phyloP scores from a whole-genome alignment of 371 early-diverging fungal genomes.

The Choanephora cucurbitarum region DNA sequence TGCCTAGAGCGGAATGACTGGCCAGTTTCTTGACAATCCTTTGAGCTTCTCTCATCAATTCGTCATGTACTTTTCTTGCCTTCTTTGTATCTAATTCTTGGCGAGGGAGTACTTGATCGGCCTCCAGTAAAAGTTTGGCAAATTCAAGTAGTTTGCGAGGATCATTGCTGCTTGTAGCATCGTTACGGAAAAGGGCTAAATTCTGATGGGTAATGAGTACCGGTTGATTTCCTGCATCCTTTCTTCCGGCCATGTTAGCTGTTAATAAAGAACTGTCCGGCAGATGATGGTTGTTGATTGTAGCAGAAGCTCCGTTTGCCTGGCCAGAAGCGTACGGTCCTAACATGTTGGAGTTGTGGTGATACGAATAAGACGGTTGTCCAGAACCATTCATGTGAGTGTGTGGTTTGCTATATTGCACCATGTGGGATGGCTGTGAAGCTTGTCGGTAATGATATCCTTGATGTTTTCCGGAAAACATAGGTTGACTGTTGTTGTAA shows the following conservation, averaged over 20 bases:
- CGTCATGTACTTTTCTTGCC: constrained; percentile 70
- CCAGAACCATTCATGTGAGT: no score
- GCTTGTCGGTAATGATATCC: no score
- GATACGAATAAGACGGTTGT: no score
- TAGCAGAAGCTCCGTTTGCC: no score
- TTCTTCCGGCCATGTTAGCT: constrained; percentile 33
- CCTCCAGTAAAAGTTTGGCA: constrained; percentile 75
- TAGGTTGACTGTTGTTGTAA: constrained; percentile 1
- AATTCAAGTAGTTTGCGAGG: constrained; percentile 79
- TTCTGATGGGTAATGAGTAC: constrained; percentile 62
- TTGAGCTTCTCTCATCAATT: constrained; percentile 70
- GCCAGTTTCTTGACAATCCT: constrained; percentile 80
- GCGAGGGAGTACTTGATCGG: constrained; percentile 54
- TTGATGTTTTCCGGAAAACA: no score
- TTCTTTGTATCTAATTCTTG: constrained; percentile 60
- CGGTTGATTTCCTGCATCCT: constrained; percentile 35
- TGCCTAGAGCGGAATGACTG: constrained; percentile 66
- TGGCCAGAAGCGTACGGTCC: no score
- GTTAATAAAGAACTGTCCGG: constrained; percentile 42
- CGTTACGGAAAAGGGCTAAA: constrained; percentile 74
- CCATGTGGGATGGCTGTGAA: background rate
- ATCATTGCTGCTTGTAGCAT: constrained; percentile 75
- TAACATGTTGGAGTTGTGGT: no score
- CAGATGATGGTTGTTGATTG: no score
- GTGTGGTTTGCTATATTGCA: no score